Percentiles rank a stretch among this genome's conserved stretches.
phyloP scores from a whole-genome alignment of 495 filamentous ascomycete genomes.

The Hypoxylon lienhwacheense region DNA sequence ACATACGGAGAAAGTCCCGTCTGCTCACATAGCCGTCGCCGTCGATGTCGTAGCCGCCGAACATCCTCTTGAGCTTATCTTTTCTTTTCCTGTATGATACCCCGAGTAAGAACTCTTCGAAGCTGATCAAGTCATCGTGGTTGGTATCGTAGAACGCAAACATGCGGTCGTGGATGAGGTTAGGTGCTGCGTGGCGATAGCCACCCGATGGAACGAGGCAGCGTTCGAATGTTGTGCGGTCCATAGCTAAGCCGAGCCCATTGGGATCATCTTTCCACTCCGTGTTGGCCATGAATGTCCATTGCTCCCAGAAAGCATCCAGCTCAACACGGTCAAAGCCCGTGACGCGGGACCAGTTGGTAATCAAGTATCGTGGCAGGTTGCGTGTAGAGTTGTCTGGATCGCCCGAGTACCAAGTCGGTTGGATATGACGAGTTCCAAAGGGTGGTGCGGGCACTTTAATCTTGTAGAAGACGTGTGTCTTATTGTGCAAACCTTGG shows the following conservation, averaged over 20 bases:
- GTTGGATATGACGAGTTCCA: conserved; percentile 62
- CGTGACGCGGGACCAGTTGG: conserved; percentile 68
- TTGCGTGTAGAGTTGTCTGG: conserved; percentile 63
- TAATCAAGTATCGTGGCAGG: conserved; percentile 63
- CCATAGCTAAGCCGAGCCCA: conserved; percentile 77
- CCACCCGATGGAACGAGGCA: conserved; percentile 83
- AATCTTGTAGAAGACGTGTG: conserved; percentile 93
- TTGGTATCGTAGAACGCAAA: conserved; percentile 96
- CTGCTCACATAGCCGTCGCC: conserved; percentile 84
- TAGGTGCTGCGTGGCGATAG: conserved; percentile 74
- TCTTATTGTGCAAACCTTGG: conserved; percentile 81
- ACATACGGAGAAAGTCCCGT: conserved; percentile 88
- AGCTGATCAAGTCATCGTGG: conserved; percentile 85
- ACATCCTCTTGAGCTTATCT: conserved; percentile 73
- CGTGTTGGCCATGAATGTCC: conserved; percentile 84
- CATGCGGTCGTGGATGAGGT: conserved; percentile 91
- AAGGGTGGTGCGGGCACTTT: conserved; percentile 51
- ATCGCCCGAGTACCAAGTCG: conserved; percentile 89
- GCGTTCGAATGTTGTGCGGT: conserved; percentile 84
- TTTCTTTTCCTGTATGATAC: conserved; percentile 80
- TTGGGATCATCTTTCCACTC: conserved; percentile 85
- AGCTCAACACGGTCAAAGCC: conserved; percentile 80
- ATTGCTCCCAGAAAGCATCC: conserved; percentile 95
- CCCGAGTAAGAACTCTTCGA: conserved; percentile 85
- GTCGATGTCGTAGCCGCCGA: conserved; percentile 89